Conservation (phyloP, 495 filamentous ascomycete genomes). For the Aspergillus haitiensis region DNA sequence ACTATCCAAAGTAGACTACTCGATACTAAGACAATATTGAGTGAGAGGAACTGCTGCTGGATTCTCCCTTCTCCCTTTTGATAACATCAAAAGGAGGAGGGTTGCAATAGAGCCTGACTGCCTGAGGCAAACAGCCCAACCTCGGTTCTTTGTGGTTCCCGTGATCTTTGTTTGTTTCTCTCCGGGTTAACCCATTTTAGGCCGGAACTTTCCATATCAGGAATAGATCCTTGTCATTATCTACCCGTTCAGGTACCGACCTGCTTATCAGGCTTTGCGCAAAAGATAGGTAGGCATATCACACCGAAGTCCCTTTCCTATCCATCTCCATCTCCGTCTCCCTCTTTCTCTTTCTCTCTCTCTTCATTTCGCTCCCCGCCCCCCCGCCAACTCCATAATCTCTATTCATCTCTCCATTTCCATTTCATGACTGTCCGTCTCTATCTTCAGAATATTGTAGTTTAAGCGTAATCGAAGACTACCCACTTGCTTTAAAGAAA, state of each 20-base stretch:
- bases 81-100: neutral
- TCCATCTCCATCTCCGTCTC: conserved; percentile 1
- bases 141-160: neutral
- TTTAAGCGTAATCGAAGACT: neutral
- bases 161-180: neutral
- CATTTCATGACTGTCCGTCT: neutral
- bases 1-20: too few species aligned
- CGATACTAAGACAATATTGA: too few species aligned
- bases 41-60: too few species aligned
- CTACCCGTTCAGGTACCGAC: neutral
- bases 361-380: neutral
- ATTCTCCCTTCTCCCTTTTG: too few species aligned
- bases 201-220: neutral
- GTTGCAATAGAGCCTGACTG: neutral
- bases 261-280: neutral
- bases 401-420: neutral
- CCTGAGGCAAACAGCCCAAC: neutral
- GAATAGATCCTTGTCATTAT: neutral
- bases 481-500: neutral
- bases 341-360: neutral
- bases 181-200: too few species aligned
- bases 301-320: neutral
- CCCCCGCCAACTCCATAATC: neutral
- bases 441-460: neutral
- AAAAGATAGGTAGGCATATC: neutral